Base-by-base conservation (phyloP, 2,329 filamentous ascomycete genomes). In the Cytospora leucostoma region DNA sequence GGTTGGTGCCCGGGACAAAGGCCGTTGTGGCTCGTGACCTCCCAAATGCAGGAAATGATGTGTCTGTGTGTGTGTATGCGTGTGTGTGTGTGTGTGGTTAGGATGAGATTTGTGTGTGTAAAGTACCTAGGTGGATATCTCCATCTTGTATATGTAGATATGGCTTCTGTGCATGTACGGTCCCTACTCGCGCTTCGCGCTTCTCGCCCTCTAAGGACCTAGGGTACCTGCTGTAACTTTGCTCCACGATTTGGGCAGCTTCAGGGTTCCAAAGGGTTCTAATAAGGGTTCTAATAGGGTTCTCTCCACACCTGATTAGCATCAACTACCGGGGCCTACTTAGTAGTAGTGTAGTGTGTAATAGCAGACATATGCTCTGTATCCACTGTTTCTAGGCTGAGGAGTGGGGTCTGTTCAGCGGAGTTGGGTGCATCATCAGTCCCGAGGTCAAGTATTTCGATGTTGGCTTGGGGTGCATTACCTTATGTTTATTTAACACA, bases 1-100 rank as follows among this genome's bases (percentile, higher is more conserved):
- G 59, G 56, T 65, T 65, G 63, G 63, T 33, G 34, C n/a, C 56
- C 64, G 64, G 64, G 49, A 63, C 57, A 65, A 63, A 65, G 64
- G 64, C 61, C 49, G 40, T 54, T 56, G 38, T 47, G 44, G 33
- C 56, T 37, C 47, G 34, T n/a, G 51, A 13, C n/a, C 37, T 34
- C 17, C 54, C 27, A 27, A 27, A 2, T 40, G 19, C 21, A 50
- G 37, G 44, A 38, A 21, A 32, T 37, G 33, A 32, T 37, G 27
- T 51, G 56, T 38, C 13, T 21, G 21, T 4, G 19, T 57, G 40
- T 44, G 27, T 6, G 21, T 4, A 15, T 57, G 40, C 32, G 27
- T 6, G 19, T 34, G 27, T 27, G 27, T 27, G 15, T 2, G 38
- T 56, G 44, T 37, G 33, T 5, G 11, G 54, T 32, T 33, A 10